Conservation (phyloP, 2,329 filamentous ascomycete genomes). For the Neopestalotiopsis sp. region DNA sequence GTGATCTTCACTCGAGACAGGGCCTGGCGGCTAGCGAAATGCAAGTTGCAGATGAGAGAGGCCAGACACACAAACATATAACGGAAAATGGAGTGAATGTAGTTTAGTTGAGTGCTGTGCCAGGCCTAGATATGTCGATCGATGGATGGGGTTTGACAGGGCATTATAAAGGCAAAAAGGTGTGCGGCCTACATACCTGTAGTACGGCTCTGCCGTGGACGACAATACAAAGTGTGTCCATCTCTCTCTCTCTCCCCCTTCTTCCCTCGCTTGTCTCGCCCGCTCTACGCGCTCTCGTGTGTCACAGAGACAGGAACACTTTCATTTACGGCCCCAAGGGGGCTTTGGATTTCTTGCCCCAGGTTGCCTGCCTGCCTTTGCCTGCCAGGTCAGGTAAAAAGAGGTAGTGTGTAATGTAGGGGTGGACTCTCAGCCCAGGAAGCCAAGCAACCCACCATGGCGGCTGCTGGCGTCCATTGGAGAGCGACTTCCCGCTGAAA, state of each 20-base stretch:
- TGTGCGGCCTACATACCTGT: too few species aligned
- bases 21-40: constrained; percentile 18
- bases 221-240: too few species aligned
- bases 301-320: background rate
- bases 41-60: background rate
- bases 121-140: background rate
- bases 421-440: constrained; percentile 1
- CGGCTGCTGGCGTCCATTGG: background rate
- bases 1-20: constrained; percentile 14
- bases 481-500: background rate
- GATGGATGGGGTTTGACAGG: background rate
- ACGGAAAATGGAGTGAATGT: background rate
- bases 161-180: background rate
- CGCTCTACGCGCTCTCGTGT: background rate
- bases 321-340: background rate
- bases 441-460: background rate
- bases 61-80: background rate
- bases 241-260: too few species aligned
- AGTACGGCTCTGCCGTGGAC: too few species aligned
- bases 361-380: background rate
- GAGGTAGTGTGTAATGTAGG: background rate
- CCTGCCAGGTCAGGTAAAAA: background rate
- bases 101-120: background rate
- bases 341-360: background rate
- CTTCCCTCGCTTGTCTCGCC: background rate